Conservation (phyloP, 2,329 filamentous ascomycete genomes). For the Leptographium galeiforme region DNA sequence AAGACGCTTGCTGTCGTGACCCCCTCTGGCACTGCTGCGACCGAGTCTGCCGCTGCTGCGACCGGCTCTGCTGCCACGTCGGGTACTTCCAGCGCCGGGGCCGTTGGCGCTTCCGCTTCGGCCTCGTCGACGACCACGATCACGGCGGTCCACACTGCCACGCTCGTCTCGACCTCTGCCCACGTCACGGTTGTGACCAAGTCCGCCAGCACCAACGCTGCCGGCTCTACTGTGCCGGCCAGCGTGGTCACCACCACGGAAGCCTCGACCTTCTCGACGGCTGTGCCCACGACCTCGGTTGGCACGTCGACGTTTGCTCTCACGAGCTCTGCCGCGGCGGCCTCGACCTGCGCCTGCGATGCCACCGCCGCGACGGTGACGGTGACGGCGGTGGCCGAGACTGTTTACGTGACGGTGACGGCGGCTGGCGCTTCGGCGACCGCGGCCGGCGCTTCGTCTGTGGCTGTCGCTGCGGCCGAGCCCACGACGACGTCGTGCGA, state of each 20-base stretch:
- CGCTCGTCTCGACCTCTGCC: neutral
- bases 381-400: conserved; percentile 16
- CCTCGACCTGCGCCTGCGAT: neutral
- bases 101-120: neutral
- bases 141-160: no score
- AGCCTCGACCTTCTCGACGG: neutral
- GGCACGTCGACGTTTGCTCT: neutral
- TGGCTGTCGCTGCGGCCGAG: neutral
- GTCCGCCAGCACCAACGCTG: neutral
- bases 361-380: conserved; percentile 14
- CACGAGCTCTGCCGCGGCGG: no score
- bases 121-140: neutral
- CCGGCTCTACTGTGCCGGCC: neutral
- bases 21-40: no score
- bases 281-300: neutral
- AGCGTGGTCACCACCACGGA: neutral
- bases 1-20: no score
- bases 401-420: neutral
- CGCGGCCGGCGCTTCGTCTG: neutral
- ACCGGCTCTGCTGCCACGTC: conserved; percentile 18
- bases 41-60: no score
- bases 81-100: neutral
- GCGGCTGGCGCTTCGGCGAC: neutral
- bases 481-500: neutral
- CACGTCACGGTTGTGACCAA: neutral